These are phyloP conservation scores for Picea abies DNA, from an alignment of 83 land plant species.

Conservation along the genomic window DNA sequence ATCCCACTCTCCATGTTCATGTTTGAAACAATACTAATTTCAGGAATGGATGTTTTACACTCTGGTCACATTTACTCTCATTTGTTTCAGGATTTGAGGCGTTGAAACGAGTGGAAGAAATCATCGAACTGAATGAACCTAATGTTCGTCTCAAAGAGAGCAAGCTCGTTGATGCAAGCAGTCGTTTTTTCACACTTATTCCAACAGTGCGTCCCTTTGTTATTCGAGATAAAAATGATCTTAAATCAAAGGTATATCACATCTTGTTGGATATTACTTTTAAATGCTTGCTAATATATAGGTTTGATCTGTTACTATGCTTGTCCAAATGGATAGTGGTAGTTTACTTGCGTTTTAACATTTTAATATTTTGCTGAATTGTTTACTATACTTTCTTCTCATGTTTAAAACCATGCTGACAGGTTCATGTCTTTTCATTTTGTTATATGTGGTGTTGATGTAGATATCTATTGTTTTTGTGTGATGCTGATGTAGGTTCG, in stretches of 20 bases:
- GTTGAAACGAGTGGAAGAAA: conserved; percentile 81
- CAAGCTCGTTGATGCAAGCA: conserved; percentile 87
- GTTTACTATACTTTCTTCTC: not conserved
- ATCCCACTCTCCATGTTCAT: not conserved
- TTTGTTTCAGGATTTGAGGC: conserved; percentile 79
- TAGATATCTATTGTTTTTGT: not conserved
- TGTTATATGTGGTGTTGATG: too few relatives aligned
- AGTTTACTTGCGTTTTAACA: not conserved
- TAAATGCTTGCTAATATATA: not conserved
- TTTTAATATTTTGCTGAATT: too few relatives aligned
- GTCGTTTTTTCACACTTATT: conserved; percentile 91
- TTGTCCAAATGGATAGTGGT: not conserved
- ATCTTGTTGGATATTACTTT: not conserved
- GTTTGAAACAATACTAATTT: not conserved
- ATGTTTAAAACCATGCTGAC: not conserved
- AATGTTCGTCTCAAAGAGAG: conserved; percentile 53
- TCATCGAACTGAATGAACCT: conserved; percentile 33
- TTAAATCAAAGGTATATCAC: conserved; percentile 72
- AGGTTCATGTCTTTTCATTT: not conserved
- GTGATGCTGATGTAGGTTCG: conserved; percentile 43
- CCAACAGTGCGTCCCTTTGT: conserved; percentile 93
- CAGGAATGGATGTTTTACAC: not conserved
- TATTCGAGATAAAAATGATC: conserved; percentile 68
- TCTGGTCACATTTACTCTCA: not conserved
- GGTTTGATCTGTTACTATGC: not conserved